Conservation (phyloP, 2,329 filamentous ascomycete species). For the Fusarium sp. region DNA sequence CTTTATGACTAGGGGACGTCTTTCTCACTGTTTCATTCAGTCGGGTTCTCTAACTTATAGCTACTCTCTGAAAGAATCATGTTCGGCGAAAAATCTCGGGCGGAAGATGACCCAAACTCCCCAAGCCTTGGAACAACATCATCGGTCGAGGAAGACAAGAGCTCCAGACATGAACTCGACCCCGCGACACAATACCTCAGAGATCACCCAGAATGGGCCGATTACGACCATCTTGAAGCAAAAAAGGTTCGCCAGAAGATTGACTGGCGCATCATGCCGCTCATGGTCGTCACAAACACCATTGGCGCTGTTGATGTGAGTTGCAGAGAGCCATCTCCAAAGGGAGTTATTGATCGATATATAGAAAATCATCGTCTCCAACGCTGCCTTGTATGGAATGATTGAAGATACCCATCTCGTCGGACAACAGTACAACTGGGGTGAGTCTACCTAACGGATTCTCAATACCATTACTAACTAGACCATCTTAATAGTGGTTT, state of each 20-base stretch:
- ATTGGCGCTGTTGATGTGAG: slow-evolving; percentile 13
- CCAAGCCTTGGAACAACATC: not conserved
- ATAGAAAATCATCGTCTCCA: slow-evolving; percentile 26
- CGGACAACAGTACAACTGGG: slow-evolving; percentile 27
- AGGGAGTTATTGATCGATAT: too few species aligned
- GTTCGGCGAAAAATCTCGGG: fast-evolving
- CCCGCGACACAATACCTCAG: not conserved
- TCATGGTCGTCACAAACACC: slow-evolving; percentile 7
- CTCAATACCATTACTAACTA: not conserved
- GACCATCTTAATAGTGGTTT: not conserved
- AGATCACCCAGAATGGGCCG: not conserved
- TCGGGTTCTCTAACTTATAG: fast-evolving
- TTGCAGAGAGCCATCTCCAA: not conserved
- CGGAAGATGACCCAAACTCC: not conserved
- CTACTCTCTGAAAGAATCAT: not conserved
- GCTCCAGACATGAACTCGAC: not conserved
- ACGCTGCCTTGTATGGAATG: slow-evolving; percentile 25
- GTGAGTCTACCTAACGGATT: not conserved
- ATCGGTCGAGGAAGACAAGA: not conserved
- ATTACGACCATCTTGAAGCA: not conserved
- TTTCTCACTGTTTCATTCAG: not conserved
- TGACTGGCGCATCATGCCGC: slow-evolving; percentile 23
- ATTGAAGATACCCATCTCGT: slow-evolving; percentile 6
- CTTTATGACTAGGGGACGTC: fast-evolving
- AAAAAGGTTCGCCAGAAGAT: slow-evolving; percentile 17